These are phyloP conservation scores for Thraustochytrium sp. DNA, from an alignment of 352 stramenopile species.

Conservation along the genomic window DNA sequence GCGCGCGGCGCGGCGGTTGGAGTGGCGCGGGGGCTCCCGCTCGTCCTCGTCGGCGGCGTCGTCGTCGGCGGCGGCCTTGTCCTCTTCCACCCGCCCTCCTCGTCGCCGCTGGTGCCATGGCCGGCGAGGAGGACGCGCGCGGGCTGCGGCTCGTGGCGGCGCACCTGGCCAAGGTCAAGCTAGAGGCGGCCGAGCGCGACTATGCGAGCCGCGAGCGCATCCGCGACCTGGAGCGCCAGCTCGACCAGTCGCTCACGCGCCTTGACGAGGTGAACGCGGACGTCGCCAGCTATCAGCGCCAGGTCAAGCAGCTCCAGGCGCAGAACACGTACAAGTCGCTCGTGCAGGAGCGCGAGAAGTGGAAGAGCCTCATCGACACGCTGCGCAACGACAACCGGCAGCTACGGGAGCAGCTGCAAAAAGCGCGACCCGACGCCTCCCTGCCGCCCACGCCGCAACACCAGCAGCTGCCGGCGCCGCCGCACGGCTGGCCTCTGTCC, in stretches of 20 bases:
- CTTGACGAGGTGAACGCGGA: neutral
- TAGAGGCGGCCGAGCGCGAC: conserved; percentile 5
- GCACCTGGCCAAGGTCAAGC: conserved; percentile 32
- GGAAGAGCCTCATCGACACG: conserved; percentile 27
- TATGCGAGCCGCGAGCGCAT: neutral
- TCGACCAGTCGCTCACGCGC: neutral
- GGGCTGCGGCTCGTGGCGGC: neutral
- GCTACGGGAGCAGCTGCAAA: neutral
- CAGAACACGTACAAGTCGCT: conserved; percentile 39
- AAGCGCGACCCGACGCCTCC: neutral
- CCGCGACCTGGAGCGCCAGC: neutral
- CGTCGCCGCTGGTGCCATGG: too few species aligned
- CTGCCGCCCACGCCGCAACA: too few species aligned
- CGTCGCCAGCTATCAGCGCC: neutral
- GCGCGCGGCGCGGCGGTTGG: too few species aligned
- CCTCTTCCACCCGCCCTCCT: too few species aligned
- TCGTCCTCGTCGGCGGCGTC: too few species aligned
- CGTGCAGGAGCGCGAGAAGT: conserved; percentile 32
- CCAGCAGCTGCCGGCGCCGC: neutral
- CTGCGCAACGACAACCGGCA: neutral
- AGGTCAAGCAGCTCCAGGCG: conserved; percentile 31
- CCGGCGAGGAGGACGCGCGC: neutral
- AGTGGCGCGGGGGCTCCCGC: too few species aligned
- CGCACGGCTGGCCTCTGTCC: too few species aligned
- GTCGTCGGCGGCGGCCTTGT: too few species aligned